Percentiles rank a stretch among this genome's conserved stretches.
Evolutionary conservation across 169 alveolate species (phyloP).

Genomic region (Miamiensis avidus): DNA sequence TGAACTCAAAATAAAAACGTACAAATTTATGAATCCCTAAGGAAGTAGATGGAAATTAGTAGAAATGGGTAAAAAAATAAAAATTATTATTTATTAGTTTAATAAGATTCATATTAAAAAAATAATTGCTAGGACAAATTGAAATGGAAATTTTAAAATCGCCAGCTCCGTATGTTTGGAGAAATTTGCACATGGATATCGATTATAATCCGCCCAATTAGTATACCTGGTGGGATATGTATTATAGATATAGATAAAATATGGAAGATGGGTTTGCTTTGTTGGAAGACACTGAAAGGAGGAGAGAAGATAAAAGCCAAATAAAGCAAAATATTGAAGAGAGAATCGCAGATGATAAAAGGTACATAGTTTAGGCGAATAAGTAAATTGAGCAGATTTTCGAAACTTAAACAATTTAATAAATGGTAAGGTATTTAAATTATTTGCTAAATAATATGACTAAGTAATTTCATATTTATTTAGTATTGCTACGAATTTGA

Average conservation of each 20-base stretch:
- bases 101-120: too few species aligned
- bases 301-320: constrained; percentile 32
- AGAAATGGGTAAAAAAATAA: neutral
- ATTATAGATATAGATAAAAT: constrained; percentile 30
- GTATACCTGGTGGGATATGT: constrained; percentile 43
- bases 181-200: constrained; percentile 32
- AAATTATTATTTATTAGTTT: too few species aligned
- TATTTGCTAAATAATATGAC: too few species aligned
- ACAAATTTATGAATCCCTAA: constrained; percentile 43
- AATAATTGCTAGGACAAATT: constrained; percentile 15
- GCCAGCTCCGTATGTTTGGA: constrained; percentile 50
- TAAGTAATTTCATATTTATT: too few species aligned
- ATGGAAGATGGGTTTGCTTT: constrained; percentile 46
- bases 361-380: neutral
- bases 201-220: constrained; percentile 39
- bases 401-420: too few species aligned
- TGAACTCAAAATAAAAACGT: constrained; percentile 32
- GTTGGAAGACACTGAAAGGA: constrained; percentile 37
- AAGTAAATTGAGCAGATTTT: neutral
- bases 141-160: constrained; percentile 32
- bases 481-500: too few species aligned
- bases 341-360: constrained; percentile 18
- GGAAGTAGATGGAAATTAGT: constrained; percentile 6
- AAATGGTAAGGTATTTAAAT: too few species aligned
- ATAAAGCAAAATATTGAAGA: constrained; percentile 13